These are phyloP conservation scores for Apophysomyces variabilis DNA, from an alignment of 371 early-diverging fungal genomes.

Conservation along the genomic window DNA sequence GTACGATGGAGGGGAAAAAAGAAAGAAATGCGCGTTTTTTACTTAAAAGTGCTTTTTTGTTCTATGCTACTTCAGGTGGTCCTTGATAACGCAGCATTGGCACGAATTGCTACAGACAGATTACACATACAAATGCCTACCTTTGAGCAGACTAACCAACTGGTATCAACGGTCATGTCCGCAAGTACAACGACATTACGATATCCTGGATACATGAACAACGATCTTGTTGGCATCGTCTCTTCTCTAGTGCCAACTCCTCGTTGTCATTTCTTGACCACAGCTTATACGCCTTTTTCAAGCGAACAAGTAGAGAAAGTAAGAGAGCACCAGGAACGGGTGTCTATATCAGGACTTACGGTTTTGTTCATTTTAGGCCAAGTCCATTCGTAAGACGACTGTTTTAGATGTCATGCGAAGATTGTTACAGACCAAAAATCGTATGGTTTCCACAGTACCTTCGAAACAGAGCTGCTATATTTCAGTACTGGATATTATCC, in stretches of 20 bases:
- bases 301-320: constrained; percentile 92
- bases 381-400: constrained; percentile 93
- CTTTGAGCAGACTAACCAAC: constrained; percentile 96
- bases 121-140: constrained; percentile 93
- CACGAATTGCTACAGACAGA: constrained; percentile 92
- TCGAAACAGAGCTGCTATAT: constrained; percentile 95
- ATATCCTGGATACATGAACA: constrained; percentile 99
- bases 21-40: neutral
- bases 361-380: constrained; percentile 53
- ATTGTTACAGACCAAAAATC: constrained; percentile 94
- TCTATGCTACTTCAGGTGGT: constrained; percentile 55
- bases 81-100: constrained; percentile 94
- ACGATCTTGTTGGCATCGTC: constrained; percentile 95
- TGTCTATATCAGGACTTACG: constrained; percentile 3
- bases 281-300: constrained; percentile 99
- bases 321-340: constrained; percentile 10
- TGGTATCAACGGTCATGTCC: constrained; percentile 98
- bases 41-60: neutral
- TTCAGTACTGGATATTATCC: constrained; percentile 95
- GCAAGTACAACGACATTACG: constrained; percentile 98
- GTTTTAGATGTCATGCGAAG: constrained; percentile 99
- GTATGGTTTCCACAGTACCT: constrained; percentile 92
- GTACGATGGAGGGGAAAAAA: constrained; percentile 40
- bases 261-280: constrained; percentile 96
- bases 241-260: constrained; percentile 96